Evolutionary conservation across 2,329 filamentous ascomycete genomes (phyloP).

Genomic region (Lachnellula occidentalis): DNA sequence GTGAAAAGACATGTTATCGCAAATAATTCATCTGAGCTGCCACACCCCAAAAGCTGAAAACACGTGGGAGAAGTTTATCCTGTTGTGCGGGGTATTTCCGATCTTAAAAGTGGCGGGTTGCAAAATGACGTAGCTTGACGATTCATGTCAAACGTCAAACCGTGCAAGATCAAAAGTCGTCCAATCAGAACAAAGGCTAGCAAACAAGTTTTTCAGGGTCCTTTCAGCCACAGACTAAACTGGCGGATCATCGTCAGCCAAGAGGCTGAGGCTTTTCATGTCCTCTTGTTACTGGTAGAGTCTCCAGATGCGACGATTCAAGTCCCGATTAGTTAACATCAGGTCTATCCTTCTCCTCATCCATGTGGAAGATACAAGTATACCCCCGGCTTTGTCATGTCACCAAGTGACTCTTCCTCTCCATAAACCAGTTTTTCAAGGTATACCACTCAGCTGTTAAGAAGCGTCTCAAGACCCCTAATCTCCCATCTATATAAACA

Average conservation of each 20-base stretch:
- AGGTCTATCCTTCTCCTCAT: background rate
- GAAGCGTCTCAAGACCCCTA: background rate
- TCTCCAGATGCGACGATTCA: conserved; percentile 9
- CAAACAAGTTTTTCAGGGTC: background rate
- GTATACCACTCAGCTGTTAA: conserved; percentile 4
- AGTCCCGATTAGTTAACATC: background rate
- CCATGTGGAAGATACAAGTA: background rate
- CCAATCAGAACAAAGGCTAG: background rate
- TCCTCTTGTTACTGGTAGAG: background rate
- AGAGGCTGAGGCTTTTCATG: background rate
- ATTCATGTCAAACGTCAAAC: background rate
- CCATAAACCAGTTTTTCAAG: background rate
- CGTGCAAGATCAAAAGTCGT: background rate
- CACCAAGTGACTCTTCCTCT: background rate
- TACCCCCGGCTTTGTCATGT: background rate
- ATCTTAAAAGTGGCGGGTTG: too few relatives aligned
- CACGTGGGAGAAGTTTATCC: too few relatives aligned
- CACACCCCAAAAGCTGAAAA: too few relatives aligned
- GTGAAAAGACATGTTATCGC: too few relatives aligned
- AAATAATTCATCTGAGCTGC: too few relatives aligned
- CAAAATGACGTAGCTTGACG: conserved; percentile 1
- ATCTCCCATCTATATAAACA: conserved; percentile 10
- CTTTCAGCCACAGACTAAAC: conserved; percentile 2
- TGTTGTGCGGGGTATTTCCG: too few relatives aligned
- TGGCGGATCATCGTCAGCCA: background rate